phyloP scores from a whole-genome alignment of 306 rosid genomes.

The Trifolium pratense region DNA sequence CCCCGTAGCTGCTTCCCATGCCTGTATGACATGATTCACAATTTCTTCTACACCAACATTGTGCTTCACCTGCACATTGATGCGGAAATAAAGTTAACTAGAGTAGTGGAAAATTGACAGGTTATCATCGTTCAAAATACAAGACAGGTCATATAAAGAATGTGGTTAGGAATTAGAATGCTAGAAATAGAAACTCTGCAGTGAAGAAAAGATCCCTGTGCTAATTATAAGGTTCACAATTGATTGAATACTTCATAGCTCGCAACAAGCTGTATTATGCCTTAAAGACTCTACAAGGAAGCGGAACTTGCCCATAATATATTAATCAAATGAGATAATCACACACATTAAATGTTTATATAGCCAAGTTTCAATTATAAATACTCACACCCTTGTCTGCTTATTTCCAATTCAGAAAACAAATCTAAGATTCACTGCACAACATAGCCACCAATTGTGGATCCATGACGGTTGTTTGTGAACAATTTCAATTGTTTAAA shows the following conservation, averaged over 20 bases:
- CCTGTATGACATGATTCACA: slow-evolving; percentile 67
- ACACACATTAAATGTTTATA: neutral
- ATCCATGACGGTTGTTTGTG: slow-evolving; percentile 5
- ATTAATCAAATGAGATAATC: neutral
- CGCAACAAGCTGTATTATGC: neutral
- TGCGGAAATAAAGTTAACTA: slow-evolving; percentile 1
- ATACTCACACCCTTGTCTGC: neutral
- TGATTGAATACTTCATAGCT: neutral
- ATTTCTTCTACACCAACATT: slow-evolving; percentile 81
- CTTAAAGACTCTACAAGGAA: neutral
- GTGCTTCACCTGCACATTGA: slow-evolving; percentile 74
- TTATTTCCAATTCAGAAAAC: slow-evolving; percentile 11
- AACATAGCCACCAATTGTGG: neutral
- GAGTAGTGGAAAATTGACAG: neutral
- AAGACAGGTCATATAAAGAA: neutral
- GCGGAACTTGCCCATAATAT: neutral
- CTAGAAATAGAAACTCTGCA: slow-evolving; percentile 2
- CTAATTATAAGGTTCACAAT: neutral
- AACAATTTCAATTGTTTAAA: slow-evolving; percentile 16
- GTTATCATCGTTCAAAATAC: neutral
- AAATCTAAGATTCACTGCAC: neutral
- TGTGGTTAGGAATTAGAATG: neutral
- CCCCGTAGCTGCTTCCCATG: slow-evolving; percentile 78
- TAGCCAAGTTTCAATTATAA: neutral
- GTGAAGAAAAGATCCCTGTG: neutral